Percentiles rank a stretch among this genome's conserved stretches.
Evolutionary conservation across 148 eudicot genomes (phyloP).

Genomic region (Camellia japonica): DNA sequence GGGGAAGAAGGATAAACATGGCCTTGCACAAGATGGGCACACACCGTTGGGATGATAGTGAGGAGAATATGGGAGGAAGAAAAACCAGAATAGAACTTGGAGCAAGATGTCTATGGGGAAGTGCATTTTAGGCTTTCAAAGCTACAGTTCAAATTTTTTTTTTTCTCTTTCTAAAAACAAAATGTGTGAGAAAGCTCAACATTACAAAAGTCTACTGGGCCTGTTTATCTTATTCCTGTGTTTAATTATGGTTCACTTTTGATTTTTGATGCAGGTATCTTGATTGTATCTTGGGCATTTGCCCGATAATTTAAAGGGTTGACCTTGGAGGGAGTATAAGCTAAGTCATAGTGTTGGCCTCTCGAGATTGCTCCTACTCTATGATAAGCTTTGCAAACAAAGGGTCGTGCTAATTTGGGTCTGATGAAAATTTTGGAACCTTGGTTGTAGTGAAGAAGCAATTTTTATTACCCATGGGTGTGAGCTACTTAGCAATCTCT

Average conservation of each 20-base stretch:
- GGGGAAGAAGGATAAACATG: background rate
- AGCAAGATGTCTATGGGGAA: background rate
- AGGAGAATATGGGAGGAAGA: background rate
- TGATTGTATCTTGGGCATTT: background rate
- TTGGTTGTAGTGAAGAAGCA: slow-evolving; percentile 24
- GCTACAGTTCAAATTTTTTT: background rate
- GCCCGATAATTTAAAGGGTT: slow-evolving; percentile 4
- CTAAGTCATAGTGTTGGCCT: slow-evolving; percentile 19
- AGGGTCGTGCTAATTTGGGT: slow-evolving; percentile 38
- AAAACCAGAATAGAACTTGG: background rate
- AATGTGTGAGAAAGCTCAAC: background rate
- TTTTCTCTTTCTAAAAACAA: too few relatives aligned
- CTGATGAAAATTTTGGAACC: slow-evolving; percentile 57
- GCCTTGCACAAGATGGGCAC: background rate
- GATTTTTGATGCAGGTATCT: slow-evolving; percentile 14
- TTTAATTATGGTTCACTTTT: background rate
- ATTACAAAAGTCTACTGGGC: background rate
- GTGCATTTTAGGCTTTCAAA: background rate
- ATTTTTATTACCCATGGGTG: slow-evolving; percentile 59
- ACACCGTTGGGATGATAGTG: background rate
- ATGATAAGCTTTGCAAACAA: slow-evolving; percentile 9
- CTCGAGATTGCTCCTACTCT: slow-evolving; percentile 13
- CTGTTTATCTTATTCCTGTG: background rate
- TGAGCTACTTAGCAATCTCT: slow-evolving; percentile 67
- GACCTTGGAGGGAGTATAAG: slow-evolving; percentile 12